These are phyloP conservation scores for Xylaria digitata DNA, from an alignment of 2,329 filamentous ascomycete genomes.

Conservation along the genomic window DNA sequence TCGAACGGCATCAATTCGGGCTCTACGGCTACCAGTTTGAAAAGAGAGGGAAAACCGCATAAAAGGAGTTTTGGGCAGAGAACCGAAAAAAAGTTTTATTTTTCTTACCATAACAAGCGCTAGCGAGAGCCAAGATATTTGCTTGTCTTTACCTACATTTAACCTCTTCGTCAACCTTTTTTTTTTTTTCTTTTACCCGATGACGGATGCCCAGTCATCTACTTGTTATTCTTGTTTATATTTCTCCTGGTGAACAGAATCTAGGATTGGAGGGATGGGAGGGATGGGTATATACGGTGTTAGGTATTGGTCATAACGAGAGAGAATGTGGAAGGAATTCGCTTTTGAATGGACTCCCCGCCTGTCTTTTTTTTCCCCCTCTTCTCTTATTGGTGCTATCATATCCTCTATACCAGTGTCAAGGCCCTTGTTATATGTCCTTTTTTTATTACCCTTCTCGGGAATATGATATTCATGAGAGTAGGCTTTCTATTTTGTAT, in stretches of 20 bases:
- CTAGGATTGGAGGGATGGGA: not conserved
- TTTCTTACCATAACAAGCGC: constrained; percentile 11
- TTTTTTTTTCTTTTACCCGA: not conserved
- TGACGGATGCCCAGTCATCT: not conserved
- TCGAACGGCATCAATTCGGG: constrained; percentile 11
- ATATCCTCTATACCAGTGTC: not conserved
- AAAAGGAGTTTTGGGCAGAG: constrained; percentile 28
- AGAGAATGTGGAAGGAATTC: constrained; percentile 10
- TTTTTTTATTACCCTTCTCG: not conserved
- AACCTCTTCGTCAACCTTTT: not conserved
- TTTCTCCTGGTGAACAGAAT: not conserved
- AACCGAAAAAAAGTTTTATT: constrained; percentile 34
- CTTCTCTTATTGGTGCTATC: not conserved
- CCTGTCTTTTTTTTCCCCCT: not conserved
- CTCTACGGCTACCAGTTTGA: constrained; percentile 16
- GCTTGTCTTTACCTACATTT: not conserved
- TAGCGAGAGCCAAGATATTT: constrained; percentile 10
- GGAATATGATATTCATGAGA: constrained; percentile 5
- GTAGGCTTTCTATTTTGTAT: not conserved
- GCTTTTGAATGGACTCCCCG: not conserved
- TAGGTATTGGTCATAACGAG: constrained; percentile 18
- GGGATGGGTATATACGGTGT: constrained; percentile 1
- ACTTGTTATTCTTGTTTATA: constrained; percentile 10
- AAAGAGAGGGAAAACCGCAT: constrained; percentile 14
- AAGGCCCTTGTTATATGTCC: not conserved